Conservation (phyloP, 345 rosid species). For the Brassica incana region DNA sequence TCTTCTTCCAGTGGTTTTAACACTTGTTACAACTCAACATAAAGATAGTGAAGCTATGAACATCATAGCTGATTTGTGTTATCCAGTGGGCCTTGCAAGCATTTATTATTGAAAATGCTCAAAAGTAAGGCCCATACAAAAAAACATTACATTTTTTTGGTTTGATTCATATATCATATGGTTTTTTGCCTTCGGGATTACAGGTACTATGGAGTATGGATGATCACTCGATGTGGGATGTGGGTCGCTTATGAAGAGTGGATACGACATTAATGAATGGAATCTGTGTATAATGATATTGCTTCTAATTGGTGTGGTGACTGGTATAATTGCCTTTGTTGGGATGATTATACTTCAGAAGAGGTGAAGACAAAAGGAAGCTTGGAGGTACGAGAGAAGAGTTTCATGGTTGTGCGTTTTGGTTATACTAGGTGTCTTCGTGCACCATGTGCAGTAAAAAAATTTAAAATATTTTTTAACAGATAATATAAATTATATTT, state of each 20-base stretch:
- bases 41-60: conserved; percentile 41
- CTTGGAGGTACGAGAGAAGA: not conserved
- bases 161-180: not conserved
- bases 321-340: conserved; percentile 57
- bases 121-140: conserved; percentile 49
- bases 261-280: conserved; percentile 64
- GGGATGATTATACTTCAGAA: conserved; percentile 69
- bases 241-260: conserved; percentile 54
- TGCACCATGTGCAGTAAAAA: too few species aligned
- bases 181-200: not conserved
- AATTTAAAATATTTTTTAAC: too few species aligned
- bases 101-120: conserved; percentile 75
- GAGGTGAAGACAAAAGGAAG: conserved; percentile 45
- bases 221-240: conserved; percentile 61
- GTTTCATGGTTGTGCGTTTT: not conserved
- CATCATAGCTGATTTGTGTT: conserved; percentile 54
- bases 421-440: not conserved
- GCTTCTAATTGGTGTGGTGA: conserved; percentile 47
- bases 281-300: conserved; percentile 56
- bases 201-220: conserved; percentile 89
- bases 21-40: conserved; percentile 72
- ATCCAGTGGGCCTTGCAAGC: conserved; percentile 91
- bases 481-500: not conserved
- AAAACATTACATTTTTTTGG: not conserved
- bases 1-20: conserved; percentile 92